Conservation (phyloP, 768 basidiomycete genomes). For the Leucogyrophana mollusca region DNA sequence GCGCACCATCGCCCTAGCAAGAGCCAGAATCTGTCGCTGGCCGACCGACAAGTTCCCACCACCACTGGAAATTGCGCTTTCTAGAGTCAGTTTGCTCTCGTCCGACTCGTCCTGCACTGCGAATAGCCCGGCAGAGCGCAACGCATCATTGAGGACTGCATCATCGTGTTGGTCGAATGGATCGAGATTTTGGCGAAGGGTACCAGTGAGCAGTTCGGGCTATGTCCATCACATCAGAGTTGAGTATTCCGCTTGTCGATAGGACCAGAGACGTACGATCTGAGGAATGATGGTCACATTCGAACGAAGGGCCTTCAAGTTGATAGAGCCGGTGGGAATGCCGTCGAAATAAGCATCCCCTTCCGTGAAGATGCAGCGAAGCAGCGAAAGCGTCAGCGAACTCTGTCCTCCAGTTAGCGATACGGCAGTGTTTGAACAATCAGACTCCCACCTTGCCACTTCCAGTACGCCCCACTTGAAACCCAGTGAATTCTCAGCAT, state of each 20-base stretch:
- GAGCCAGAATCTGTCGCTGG: slow-evolving; percentile 58
- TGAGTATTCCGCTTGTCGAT: neutral
- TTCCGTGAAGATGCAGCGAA: slow-evolving; percentile 52
- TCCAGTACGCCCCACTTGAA: slow-evolving; percentile 55
- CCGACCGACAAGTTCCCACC: slow-evolving; percentile 54
- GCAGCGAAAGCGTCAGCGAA: slow-evolving; percentile 49
- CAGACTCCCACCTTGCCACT: slow-evolving; percentile 43
- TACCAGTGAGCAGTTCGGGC: slow-evolving; percentile 55
- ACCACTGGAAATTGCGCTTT: slow-evolving; percentile 42
- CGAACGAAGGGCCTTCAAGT: no score
- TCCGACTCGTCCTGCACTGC: slow-evolving; percentile 36
- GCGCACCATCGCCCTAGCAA: no score
- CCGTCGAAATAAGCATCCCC: slow-evolving; percentile 55
- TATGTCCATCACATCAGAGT: slow-evolving; percentile 12
- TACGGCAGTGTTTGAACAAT: slow-evolving; percentile 1
- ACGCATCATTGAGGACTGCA: slow-evolving; percentile 44
- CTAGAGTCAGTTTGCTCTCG: slow-evolving; percentile 29
- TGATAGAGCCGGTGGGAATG: slow-evolving; percentile 37
- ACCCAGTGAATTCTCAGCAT: neutral
- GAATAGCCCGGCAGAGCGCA: slow-evolving; percentile 50
- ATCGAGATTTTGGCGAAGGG: slow-evolving; percentile 58
- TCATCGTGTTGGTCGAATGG: slow-evolving; percentile 59
- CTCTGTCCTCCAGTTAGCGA: slow-evolving; percentile 27
- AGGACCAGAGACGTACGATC: slow-evolving; percentile 34
- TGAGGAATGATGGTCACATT: slow-evolving; percentile 63